These are phyloP conservation scores for Zygnema circumcarinatum DNA, from an alignment of 139 green algal species.

Conservation along the genomic window DNA sequence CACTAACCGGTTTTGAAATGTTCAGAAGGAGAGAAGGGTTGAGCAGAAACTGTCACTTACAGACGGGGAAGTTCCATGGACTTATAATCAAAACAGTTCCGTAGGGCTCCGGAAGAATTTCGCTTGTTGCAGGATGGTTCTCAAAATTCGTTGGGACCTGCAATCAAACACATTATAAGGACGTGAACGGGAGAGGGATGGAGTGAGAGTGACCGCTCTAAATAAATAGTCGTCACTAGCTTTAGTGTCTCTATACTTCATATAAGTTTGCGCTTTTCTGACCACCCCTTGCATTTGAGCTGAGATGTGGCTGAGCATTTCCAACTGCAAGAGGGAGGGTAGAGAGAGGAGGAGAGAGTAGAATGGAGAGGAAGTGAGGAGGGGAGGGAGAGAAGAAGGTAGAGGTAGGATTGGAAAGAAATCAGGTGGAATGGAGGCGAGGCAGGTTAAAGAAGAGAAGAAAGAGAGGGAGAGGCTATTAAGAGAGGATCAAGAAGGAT, in stretches of 20 bases:
- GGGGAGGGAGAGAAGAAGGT: not conserved
- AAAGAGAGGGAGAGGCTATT: not conserved
- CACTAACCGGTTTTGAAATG: too few species aligned
- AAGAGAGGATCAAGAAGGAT: not conserved
- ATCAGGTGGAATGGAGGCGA: not conserved
- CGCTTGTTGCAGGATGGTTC: slow-evolving; percentile 26
- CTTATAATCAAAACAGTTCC: slow-evolving; percentile 35
- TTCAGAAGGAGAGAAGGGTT: too few species aligned
- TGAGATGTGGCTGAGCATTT: too few species aligned
- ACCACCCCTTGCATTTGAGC: too few species aligned
- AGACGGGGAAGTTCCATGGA: slow-evolving; percentile 48
- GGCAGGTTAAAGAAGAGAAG: not conserved
- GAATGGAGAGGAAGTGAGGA: not conserved
- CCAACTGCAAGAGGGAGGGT: too few species aligned
- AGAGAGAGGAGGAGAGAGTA: not conserved
- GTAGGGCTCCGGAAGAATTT: slow-evolving; percentile 39
- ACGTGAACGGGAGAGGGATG: too few species aligned
- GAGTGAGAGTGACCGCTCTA: too few species aligned
- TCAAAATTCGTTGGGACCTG: slow-evolving; percentile 40
- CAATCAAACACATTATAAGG: not conserved
- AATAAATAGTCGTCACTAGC: too few species aligned
- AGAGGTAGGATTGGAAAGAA: not conserved
- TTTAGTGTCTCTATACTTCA: too few species aligned
- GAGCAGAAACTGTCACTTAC: too few species aligned
- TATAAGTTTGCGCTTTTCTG: too few species aligned